Conservation (phyloP, 179 eudicot genomes). For the Camellia oleifera region DNA sequence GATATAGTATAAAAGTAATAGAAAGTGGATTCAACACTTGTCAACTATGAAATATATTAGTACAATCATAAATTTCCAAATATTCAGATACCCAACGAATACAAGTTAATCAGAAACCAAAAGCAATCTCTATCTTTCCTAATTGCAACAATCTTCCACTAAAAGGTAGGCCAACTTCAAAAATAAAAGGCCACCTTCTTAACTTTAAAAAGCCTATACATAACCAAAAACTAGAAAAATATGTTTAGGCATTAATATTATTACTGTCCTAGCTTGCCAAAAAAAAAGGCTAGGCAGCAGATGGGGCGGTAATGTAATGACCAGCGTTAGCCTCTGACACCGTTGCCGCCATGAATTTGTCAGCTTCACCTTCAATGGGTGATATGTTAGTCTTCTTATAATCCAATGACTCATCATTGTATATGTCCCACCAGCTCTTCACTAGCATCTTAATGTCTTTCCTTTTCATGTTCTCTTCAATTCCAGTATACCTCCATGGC, state of each 20-base stretch:
- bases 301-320: slow-evolving; percentile 18
- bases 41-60: background rate
- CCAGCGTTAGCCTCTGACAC: slow-evolving; percentile 22
- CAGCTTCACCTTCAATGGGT: slow-evolving; percentile 1
- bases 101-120: background rate
- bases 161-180: background rate
- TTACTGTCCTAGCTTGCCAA: too few species aligned
- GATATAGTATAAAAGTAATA: too few species aligned
- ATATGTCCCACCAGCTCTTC: slow-evolving; percentile 51
- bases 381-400: slow-evolving; percentile 11
- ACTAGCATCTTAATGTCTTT: slow-evolving; percentile 52
- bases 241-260: too few species aligned
- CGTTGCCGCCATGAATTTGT: slow-evolving; percentile 14
- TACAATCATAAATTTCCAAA: background rate
- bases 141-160: background rate
- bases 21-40: background rate
- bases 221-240: background rate
- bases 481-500: slow-evolving; percentile 58
- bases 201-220: background rate
- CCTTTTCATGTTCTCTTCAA: slow-evolving; percentile 61
- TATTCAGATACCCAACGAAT: background rate
- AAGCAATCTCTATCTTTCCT: background rate
- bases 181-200: background rate
- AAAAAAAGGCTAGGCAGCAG: slow-evolving; percentile 7
- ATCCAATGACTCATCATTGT: slow-evolving; percentile 41